Base-by-base conservation (phyloP, 2,329 filamentous ascomycete genomes). In the Lachnellula willkommii region DNA sequence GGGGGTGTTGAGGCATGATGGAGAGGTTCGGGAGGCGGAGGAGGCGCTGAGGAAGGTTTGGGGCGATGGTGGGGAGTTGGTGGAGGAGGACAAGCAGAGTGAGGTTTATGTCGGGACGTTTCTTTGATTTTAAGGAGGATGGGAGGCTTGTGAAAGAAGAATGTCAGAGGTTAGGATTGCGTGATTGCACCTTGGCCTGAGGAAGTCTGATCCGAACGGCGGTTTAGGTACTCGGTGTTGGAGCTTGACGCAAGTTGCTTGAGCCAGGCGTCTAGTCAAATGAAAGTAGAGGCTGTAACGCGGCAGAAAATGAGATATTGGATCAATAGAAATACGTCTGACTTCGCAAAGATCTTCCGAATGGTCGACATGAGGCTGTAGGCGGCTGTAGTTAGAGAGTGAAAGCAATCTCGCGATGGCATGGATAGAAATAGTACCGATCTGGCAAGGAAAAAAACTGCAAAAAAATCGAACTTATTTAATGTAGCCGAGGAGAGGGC, bases 11-110 rank as follows among this genome's bases (percentile, higher is more conserved):
- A 45, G 11, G 5, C 5, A 6, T 84, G 69, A 88, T 80, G 20
- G 11, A 58, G 92, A 92, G n/a, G 88, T 94, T 62, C 84, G 88
- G 56, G 92, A 89, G 78, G 20, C 42, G 20, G 20, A 45, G 15
- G 20, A 45, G 42, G 20, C 20, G 20, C 5, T 45, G 6, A 45
- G 20, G 15, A 6, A n/a, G 37, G 37, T 40, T 17, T 40, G 37
- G 37, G n/a, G 37, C 2, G 37, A 17, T 40, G 37, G 15, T 17
- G 37, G 37, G 37, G 37, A 17, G 37, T n/a, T n/a, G 37, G 15
- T 40, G 15, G 9, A 17, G 15, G 37, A 40, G 15, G 37, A 40
- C 15, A 8, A 40, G 37, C 37, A 40, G 37, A 17, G 37, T 40
- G 37, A 40, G 37, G 37, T 40, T 40, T 15, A 17, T 15, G 37